A percentile compares a stretch with the other conserved stretches of the same genome.
Conservation (phyloP, 257 asterid genomes). For the Solanum chiquidenum region DNA sequence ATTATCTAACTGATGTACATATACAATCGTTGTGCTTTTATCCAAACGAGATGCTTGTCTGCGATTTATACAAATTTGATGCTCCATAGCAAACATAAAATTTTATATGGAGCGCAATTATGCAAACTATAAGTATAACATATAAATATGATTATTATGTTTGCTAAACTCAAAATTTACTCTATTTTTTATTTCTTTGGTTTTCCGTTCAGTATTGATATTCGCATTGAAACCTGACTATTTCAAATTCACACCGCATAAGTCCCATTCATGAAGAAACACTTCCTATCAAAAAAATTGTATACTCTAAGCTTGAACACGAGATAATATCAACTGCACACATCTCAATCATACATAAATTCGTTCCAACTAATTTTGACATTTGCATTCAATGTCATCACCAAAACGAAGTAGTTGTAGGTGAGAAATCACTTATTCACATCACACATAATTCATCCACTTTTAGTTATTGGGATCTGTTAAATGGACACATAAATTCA, state of each 20-base stretch:
- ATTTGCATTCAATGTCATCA: background rate
- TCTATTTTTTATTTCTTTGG: background rate
- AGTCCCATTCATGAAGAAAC: no score
- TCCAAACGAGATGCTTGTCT: no score
- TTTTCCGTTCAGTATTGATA: background rate
- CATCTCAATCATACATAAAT: background rate
- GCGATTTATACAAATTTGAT: no score
- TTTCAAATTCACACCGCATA: accelerated
- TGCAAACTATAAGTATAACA: no score
- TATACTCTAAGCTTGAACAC: background rate
- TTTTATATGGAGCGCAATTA: no score
- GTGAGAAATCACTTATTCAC: background rate
- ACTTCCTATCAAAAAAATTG: no score
- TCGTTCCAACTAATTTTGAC: background rate
- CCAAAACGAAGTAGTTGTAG: background rate
- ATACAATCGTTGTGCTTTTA: no score
- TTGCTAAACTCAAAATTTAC: no score
- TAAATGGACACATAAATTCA: background rate
- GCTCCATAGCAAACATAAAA: no score
- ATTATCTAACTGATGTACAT: no score
- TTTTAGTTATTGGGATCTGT: background rate
- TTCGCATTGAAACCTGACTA: accelerated
- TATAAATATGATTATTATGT: no score
- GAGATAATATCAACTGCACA: background rate
- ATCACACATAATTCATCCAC: background rate